Evolutionary conservation across 768 basidiomycete species (phyloP), one percentile per base, ranked within the genome.

Genomic region (Phlebiopsis gigantea): DNA sequence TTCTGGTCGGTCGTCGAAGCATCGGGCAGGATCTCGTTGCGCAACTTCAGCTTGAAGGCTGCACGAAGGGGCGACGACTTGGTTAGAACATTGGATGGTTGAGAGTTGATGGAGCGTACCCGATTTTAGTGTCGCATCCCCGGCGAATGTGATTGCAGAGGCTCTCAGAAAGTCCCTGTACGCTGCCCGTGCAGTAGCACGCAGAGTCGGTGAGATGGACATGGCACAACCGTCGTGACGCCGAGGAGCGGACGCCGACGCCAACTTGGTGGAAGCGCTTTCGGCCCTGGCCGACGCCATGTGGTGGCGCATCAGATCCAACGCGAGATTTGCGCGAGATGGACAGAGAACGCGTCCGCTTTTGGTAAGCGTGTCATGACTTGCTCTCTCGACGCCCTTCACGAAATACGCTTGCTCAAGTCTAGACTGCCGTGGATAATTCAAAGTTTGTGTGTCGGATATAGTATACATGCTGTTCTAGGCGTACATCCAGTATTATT

Each of bases 31-130:
- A 81, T 78, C 56, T 89, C 87, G 10, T 71, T 69, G 43, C 88
- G 78, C 66, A 91, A 84, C 69, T 90, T 88, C 15, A 68, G 31
- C 22, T 80, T 79, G 66, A 92, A 93, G n/a, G 88, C 91, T 93
- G 60, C 30, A 25, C 43, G 22, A 44, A 46, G n/a, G n/a, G n/a
- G n/a, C n/a, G n/a, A n/a, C n/a, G n/a, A n/a, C n/a, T n/a, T n/a
- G n/a, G n/a, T n/a, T n/a, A n/a, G n/a, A n/a, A n/a, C n/a, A n/a
- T n/a, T n/a, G n/a, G n/a, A n/a, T n/a, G n/a, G n/a, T n/a, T n/a
- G n/a, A n/a, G n/a, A n/a, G n/a, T n/a, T n/a, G n/a, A n/a, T n/a
- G n/a, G n/a, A n/a, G n/a, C n/a, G n/a, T n/a, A 67, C 63, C 65
- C 58, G 47, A 53, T 48, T 51, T 59, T 30, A 66, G 66, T 31